These are phyloP conservation scores for Colletotrichum karsti DNA, from an alignment of 2,329 filamentous ascomycete species.

Conservation along the genomic window DNA sequence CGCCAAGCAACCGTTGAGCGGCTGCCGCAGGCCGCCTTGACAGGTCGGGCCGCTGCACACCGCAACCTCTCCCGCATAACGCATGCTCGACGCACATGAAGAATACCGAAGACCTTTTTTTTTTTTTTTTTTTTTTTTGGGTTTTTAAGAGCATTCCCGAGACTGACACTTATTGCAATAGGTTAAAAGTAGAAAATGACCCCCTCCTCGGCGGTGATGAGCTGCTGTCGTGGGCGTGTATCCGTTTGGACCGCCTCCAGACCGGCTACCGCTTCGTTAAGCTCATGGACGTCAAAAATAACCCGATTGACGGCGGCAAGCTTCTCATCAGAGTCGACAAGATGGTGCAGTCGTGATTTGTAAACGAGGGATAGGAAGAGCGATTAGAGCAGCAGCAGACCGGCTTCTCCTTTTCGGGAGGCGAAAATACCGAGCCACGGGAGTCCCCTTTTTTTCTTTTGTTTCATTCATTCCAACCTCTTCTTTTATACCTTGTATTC, in stretches of 20 bases:
- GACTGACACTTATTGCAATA: constrained; percentile 40
- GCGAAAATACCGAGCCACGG: not conserved
- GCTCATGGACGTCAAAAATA: constrained; percentile 55
- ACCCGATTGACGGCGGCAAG: constrained; percentile 53
- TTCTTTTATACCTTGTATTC: not conserved
- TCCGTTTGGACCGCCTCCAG: constrained; percentile 66
- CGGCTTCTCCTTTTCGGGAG: constrained; percentile 5
- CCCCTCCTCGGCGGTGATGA: constrained; percentile 46
- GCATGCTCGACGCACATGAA: not conserved
- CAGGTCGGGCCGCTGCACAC: constrained; percentile 24
- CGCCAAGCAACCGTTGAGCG: not conserved
- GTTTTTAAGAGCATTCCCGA: not conserved
- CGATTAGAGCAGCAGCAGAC: not conserved
- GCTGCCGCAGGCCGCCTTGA: constrained; percentile 18
- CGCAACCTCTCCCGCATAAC: not conserved
- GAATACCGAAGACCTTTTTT: not conserved
- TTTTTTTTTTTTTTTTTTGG: not conserved
- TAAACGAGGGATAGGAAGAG: not conserved
- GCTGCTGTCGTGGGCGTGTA: constrained; percentile 64
- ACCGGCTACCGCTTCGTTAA: constrained; percentile 63
- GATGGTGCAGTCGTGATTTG: constrained; percentile 37
- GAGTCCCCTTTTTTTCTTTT: not conserved
- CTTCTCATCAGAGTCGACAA: constrained; percentile 64
- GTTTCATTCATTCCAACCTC: not conserved
- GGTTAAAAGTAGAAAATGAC: constrained; percentile 64